These are phyloP conservation scores for Daphne laureola DNA, from an alignment of 441 rosid species.

Conservation along the genomic window DNA sequence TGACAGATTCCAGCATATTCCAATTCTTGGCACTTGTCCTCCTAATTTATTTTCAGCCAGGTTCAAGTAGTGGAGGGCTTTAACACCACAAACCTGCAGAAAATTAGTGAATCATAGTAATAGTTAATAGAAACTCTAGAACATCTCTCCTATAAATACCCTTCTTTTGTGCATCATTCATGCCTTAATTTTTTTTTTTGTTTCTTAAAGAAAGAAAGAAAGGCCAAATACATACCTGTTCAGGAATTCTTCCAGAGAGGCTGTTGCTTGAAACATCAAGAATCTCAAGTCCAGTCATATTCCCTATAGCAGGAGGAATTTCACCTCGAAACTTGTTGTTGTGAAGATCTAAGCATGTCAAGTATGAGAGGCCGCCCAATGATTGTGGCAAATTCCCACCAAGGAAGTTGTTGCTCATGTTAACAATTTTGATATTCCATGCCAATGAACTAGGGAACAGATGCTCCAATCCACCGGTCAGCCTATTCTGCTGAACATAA, in stretches of 20 bases:
- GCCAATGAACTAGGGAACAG: constrained; percentile 38
- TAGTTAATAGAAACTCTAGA: too few species aligned
- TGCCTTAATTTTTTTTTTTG: too few species aligned
- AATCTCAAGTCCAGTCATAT: constrained; percentile 59
- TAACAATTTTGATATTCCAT: constrained; percentile 64
- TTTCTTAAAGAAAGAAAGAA: too few species aligned
- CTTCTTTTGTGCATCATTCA: too few species aligned
- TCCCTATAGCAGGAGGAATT: constrained; percentile 59
- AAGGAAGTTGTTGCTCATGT: constrained; percentile 58
- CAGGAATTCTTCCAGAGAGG: constrained; percentile 61
- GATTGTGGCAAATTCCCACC: constrained; percentile 46
- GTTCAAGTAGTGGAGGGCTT: constrained; percentile 38
- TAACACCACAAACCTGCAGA: constrained; percentile 22
- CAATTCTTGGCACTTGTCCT: constrained; percentile 56
- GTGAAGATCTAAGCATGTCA: constrained; percentile 66
- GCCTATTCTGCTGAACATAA: constrained; percentile 57
- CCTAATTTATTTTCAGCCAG: constrained; percentile 50
- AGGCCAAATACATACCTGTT: constrained; percentile 39
- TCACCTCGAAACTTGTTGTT: constrained; percentile 54
- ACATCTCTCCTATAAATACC: too few species aligned
- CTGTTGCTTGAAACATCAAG: constrained; percentile 60
- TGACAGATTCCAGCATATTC: constrained; percentile 57
- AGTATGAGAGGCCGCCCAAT: constrained; percentile 58
- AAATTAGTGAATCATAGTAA: constrained; percentile 41
- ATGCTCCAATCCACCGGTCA: constrained; percentile 39